Conservation (phyloP, 768 basidiomycete species). For the Calocera cornea region DNA sequence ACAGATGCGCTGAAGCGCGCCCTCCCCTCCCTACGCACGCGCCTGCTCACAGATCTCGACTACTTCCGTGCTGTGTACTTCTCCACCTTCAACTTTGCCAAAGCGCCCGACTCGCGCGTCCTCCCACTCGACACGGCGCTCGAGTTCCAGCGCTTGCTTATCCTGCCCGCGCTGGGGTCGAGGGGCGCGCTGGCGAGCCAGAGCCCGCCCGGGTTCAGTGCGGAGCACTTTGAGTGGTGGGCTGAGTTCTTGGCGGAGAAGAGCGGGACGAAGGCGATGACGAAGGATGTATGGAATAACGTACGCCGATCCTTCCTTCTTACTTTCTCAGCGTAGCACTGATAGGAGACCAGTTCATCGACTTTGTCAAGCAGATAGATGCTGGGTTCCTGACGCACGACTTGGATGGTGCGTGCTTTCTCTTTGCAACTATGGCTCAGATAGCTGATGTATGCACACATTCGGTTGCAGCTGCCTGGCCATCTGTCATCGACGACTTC, state of each 20-base stretch:
- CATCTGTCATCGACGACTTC: constrained; percentile 75
- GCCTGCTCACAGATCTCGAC: constrained; percentile 46
- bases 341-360: constrained; percentile 45
- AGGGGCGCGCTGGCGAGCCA: constrained; percentile 18
- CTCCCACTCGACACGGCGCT: constrained; percentile 43
- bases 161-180: constrained; percentile 47
- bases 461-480: constrained; percentile 79
- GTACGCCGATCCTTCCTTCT: constrained; percentile 31
- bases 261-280: constrained; percentile 60
- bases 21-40: constrained; percentile 41
- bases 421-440: neutral
- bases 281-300: constrained; percentile 84
- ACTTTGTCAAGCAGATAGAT: constrained; percentile 66
- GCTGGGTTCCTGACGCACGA: constrained; percentile 59
- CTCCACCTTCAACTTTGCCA: constrained; percentile 69
- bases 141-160: constrained; percentile 64
- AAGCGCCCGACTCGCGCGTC: constrained; percentile 20
- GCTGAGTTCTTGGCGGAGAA: constrained; percentile 50
- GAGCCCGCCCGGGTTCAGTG: constrained; percentile 43
- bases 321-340: neutral
- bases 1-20: constrained; percentile 45
- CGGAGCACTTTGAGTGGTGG: constrained; percentile 57
- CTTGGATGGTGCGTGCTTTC: constrained; percentile 43
- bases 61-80: constrained; percentile 72
- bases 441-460: no score